These are phyloP conservation scores for Rhizopogon vinicolor DNA, from an alignment of 768 basidiomycete species.

Conservation along the genomic window DNA sequence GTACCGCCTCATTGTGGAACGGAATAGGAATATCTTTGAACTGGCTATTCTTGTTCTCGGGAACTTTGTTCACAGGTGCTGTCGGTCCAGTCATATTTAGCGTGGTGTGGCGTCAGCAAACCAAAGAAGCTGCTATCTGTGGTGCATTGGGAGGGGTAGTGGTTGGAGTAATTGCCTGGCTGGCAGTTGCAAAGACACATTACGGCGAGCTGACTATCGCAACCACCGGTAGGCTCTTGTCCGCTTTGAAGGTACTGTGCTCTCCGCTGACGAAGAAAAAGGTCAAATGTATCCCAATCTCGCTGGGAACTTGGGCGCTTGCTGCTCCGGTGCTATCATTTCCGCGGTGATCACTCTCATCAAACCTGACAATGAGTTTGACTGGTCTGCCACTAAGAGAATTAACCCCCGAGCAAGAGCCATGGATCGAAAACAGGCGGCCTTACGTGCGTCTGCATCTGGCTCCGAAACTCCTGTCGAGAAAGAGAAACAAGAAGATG, in stretches of 20 bases:
- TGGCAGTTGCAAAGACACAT: conserved; percentile 25
- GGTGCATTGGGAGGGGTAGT: conserved; percentile 38
- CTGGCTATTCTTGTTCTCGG: conserved; percentile 16
- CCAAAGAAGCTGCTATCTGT: conserved; percentile 30
- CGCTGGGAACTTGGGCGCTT: conserved; percentile 13
- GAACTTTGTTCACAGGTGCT: conserved; percentile 27
- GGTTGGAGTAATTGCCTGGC: conserved; percentile 42
- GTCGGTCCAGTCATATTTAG: conserved; percentile 14
- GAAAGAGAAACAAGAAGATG: conserved; percentile 10
- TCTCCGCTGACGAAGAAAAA: neutral
- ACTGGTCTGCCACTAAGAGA: conserved; percentile 14
- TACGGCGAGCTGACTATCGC: conserved; percentile 12
- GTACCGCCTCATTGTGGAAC: conserved; percentile 20
- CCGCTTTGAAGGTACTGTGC: neutral
- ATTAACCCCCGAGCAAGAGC: conserved; percentile 11
- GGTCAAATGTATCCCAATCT: conserved; percentile 13
- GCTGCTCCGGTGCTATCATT: conserved; percentile 12
- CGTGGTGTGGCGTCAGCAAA: conserved; percentile 31
- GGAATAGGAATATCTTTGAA: conserved; percentile 18
- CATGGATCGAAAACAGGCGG: conserved; percentile 4
- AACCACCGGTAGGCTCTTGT: conserved; percentile 6
- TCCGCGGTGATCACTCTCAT: conserved; percentile 11
- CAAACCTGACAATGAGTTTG: conserved; percentile 14
- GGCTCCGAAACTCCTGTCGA: conserved; percentile 5
- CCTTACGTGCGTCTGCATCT: neutral